Base-by-base conservation (phyloP, 305 asterid genomes). In the Plantago coronopus region DNA sequence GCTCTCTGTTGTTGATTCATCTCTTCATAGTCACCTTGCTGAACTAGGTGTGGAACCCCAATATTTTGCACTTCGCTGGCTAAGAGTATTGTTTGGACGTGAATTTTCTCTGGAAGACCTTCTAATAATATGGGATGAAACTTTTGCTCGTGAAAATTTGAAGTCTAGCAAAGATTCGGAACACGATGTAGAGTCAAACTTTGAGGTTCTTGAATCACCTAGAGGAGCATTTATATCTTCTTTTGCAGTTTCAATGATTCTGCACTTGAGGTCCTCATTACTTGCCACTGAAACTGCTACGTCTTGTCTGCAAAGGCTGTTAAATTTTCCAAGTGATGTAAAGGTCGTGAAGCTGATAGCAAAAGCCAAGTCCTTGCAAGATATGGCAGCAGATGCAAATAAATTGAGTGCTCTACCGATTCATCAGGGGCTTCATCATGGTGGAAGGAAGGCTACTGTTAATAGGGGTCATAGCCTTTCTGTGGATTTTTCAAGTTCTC, bases 21-120 rank as follows among this genome's bases (percentile, higher is more conserved):
- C 96, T 67, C 95, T 93, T 64, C 81, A 93, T 54, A 76, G 84
- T 66, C 99, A 93, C 77, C 94, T 93, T 48, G 87, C 89, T 55
- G 99, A 89, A 74, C 78, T 93, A 51, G 97, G 94, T 51, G 96
- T 93, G 40, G 99, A 93, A 71, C 99, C 99, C 42, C 97, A 89
- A 53, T 93, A 87, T 70, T 93, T 93, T 43, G 81, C 97, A 1
- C 84, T 93, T 37, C 89, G 99, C 50, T 93, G 99, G 99, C 77
- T 93, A 40, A 80, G 97, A 43, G 96, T 93, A 54, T 69, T 93
- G 66, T 93, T 93, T 74, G 97, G 96, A 11, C 96, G 97, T 65
- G 99, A 93, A 72, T 89, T 93, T 78, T 79, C 86, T n/a, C 79
- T 93, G 45, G 96, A 89, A 63, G 86, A 82, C 72, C 88, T 93